phyloP scores from a whole-genome alignment of 805 yeast genomes.

The Debaryomyces hansenii region DNA sequence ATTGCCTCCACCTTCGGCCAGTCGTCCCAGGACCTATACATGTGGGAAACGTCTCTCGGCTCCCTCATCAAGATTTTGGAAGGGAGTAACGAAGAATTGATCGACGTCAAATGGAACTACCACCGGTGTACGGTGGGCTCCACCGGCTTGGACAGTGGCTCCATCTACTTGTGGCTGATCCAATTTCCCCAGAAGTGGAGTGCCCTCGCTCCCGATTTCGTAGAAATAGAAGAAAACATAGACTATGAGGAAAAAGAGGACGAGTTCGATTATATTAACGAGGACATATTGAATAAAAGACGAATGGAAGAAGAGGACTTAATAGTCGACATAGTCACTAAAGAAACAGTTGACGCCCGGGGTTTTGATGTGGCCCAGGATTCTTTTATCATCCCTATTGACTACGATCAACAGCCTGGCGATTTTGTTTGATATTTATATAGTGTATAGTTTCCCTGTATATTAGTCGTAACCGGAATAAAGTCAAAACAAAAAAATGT shows the following conservation, averaged over 20 bases:
- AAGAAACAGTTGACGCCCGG: slow-evolving; percentile 68
- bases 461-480: background rate
- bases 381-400: slow-evolving; percentile 64
- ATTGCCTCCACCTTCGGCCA: slow-evolving; percentile 84
- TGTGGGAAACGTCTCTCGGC: slow-evolving; percentile 91
- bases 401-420: slow-evolving; percentile 19
- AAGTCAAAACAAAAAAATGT: slow-evolving; percentile 7
- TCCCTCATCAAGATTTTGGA: slow-evolving; percentile 85
- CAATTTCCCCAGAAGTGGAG: slow-evolving; percentile 92
- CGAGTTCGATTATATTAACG: slow-evolving; percentile 81
- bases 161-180: slow-evolving; percentile 78
- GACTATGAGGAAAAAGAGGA: slow-evolving; percentile 87
- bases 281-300: slow-evolving; percentile 60
- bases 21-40: slow-evolving; percentile 82
- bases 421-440: background rate
- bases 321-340: slow-evolving; percentile 62
- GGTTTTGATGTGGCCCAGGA: slow-evolving; percentile 55
- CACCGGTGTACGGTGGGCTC: slow-evolving; percentile 72
- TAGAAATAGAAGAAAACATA: slow-evolving; percentile 88
- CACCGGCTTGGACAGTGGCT: slow-evolving; percentile 83
- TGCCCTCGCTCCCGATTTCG: slow-evolving; percentile 94
- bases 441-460: background rate
- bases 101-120: slow-evolving; percentile 86
- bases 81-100: slow-evolving; percentile 85
- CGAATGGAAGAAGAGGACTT: slow-evolving; percentile 64